Base-by-base conservation (phyloP, 2,329 filamentous ascomycete species). In the Epichloe uncinata region DNA sequence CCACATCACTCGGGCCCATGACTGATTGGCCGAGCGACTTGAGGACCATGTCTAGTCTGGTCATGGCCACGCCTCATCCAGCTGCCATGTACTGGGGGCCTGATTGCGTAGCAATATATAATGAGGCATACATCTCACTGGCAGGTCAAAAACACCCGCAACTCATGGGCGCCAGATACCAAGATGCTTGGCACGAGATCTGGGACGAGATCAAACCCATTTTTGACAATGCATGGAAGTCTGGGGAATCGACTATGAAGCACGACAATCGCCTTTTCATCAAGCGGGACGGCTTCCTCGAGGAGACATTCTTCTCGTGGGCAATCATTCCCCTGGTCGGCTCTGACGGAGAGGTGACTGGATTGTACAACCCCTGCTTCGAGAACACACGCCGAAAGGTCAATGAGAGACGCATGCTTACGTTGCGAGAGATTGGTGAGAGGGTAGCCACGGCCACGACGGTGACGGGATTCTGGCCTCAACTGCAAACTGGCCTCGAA, bases 221-320 rank as follows among this genome's bases (percentile, higher is more conserved):
- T 0, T 86, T 93, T 55, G 70, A 75, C 16, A 79, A 72, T 53
- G 87, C 86, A 0, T 78, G 75, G 63, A 66, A 76, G 38, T 84
- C 81, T 4, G 87, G 86, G 0, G 82, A 89, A 66, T 84, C 86
- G 0, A 88, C 82, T 0, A 87, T 90, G 84, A 91, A 89, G 63
- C 82, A 90, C 55, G 87, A 93, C 57, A 85, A 91, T 54, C 80
- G 79, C 50, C 70, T 91, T 1, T 88, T 89, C 58, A 75, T 93
- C 34, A 72, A 75, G 44, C 78, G 87, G 7, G 78, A 79, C 54
- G 78, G 81, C 1, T 87, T 78, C 53, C 66, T 87, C 1, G 85
- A 94, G 63, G 87, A 93, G 61, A 81, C 84, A 0, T 91, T 86
- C 61, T 91, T 91, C 62, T 86, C 83, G 12, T 91, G 85, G 85